Conservation (phyloP, 441 rosid genomes). For the Capsella rubella region DNA sequence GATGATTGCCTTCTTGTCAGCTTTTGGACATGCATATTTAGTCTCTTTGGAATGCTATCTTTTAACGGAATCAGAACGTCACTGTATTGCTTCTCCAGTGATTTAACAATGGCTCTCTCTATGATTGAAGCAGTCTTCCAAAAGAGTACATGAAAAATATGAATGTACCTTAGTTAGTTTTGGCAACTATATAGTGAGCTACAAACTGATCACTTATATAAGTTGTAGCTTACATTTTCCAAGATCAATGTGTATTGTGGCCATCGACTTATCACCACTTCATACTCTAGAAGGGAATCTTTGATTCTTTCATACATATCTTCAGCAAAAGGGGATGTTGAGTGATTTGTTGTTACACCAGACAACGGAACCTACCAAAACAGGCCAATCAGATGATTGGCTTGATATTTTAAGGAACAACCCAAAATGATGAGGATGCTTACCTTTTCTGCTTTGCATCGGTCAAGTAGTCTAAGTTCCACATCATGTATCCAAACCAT, state of each 20-base stretch:
- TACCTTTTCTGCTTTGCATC: constrained; percentile 94
- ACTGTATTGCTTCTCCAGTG: constrained; percentile 88
- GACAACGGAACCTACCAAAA: constrained; percentile 85
- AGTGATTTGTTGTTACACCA: constrained; percentile 84
- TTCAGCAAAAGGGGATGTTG: constrained; percentile 95
- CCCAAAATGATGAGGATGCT: constrained; percentile 13
- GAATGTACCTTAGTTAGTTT: constrained; percentile 31
- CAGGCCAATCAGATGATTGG: constrained; percentile 14
- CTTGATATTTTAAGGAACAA: not conserved
- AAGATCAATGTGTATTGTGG: constrained; percentile 86
- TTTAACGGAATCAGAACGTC: constrained; percentile 87
- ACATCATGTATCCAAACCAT: constrained; percentile 96
- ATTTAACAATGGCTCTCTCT: constrained; percentile 87
- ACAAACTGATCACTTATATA: constrained; percentile 8
- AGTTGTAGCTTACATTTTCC: constrained; percentile 69
- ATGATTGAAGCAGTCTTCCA: constrained; percentile 77
- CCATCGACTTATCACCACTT: constrained; percentile 93
- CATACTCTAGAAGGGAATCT: constrained; percentile 76
- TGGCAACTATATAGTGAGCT: not conserved
- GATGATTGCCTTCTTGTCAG: constrained; percentile 88
- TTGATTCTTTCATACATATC: constrained; percentile 88
- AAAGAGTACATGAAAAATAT: constrained; percentile 29
- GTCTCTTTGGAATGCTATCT: constrained; percentile 82
- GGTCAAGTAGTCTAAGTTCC: constrained; percentile 90
- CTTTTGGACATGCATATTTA: constrained; percentile 96